Base-by-base conservation (phyloP, 2,329 filamentous ascomycete species). In the Alternaria incomplexa region DNA sequence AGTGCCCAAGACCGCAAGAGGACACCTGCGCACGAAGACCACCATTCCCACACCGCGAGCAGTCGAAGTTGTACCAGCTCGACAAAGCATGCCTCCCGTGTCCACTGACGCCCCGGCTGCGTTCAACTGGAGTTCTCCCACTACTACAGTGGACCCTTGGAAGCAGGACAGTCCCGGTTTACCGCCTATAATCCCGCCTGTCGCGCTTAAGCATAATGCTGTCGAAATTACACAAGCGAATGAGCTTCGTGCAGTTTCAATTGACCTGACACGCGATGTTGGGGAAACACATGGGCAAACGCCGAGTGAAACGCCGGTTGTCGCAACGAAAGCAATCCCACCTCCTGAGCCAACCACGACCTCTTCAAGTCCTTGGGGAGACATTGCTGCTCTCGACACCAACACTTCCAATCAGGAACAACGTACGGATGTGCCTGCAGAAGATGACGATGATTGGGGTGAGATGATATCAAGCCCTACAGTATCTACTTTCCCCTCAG, bases 391-490 rank as follows among this genome's bases (percentile, higher is more conserved):
- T 51, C 48, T 73, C 8, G 70, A 75, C 26, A 72, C 59, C 3
- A 60, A 43, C 25, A 17, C 56, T 6, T 30, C 53, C 15, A 47
- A 61, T 15, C 68, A 64, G 28, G 10, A 51, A 46, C 32, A 62
- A 11, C 22, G 36, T 23, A 30, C 58, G 3, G 30, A 40, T 28
- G 54, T 30, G 13, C 56, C 58, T 20, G 53, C 63, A 44, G 72
- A 78, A 23, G 70, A 71, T 45, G 75, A 78, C 13, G 78, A 80
- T 25, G 76, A 79, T 23, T 80, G 79, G 79, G 79, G 79, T 56
- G 79, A 80, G 44, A 80, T 80, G 79, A 73, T 80, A 45, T 73
- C 79, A 46, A 79, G 73, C 13, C 76, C 78, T 52, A 73, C 73
- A 9, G 54, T 73, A 1, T 67, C 75, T n/a, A 69, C 63, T 28